Percentiles rank a stretch among this genome's conserved stretches.
These are phyloP conservation scores for Flagelloscypha sp. DNA, from an alignment of 768 basidiomycete genomes.

Conservation along the genomic window DNA sequence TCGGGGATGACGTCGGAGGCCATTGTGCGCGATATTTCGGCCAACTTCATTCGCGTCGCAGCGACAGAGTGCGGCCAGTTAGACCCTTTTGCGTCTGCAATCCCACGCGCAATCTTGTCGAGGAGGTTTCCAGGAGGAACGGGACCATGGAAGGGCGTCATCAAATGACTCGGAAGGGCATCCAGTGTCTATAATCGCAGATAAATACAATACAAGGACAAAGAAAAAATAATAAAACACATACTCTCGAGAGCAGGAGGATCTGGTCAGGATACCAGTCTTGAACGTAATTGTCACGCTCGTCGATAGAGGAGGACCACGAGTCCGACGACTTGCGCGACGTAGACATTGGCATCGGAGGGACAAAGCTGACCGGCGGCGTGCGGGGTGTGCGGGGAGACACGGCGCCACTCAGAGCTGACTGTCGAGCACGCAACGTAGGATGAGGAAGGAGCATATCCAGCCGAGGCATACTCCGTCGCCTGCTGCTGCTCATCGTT, in stretches of 20 bases:
- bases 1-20: slow-evolving; percentile 47
- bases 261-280: slow-evolving; percentile 75
- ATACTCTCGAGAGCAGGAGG: slow-evolving; percentile 56
- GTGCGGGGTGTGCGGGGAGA: slow-evolving; percentile 56
- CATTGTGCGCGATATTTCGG: slow-evolving; percentile 64
- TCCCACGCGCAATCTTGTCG: slow-evolving; percentile 77
- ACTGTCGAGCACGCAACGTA: slow-evolving; percentile 39
- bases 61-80: slow-evolving; percentile 83
- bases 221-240: slow-evolving; percentile 18
- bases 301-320: slow-evolving; percentile 74
- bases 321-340: slow-evolving; percentile 72
- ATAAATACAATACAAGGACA: slow-evolving; percentile 7
- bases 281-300: slow-evolving; percentile 53
- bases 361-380: slow-evolving; percentile 44
- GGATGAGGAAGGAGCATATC: slow-evolving; percentile 59
- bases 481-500: no score
- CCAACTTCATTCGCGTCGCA: slow-evolving; percentile 73
- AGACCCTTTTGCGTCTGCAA: slow-evolving; percentile 66
- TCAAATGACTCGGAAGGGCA: slow-evolving; percentile 72
- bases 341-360: slow-evolving; percentile 30
- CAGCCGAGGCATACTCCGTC: no score
- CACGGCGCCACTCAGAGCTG: slow-evolving; percentile 35
- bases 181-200: slow-evolving; percentile 69
- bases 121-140: slow-evolving; percentile 81
- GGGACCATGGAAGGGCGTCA: slow-evolving; percentile 79